Evolutionary conservation across 2,329 filamentous ascomycete species (phyloP), one percentile per base, ranked within the genome.

Genomic region (Botrytis paeoniae): DNA sequence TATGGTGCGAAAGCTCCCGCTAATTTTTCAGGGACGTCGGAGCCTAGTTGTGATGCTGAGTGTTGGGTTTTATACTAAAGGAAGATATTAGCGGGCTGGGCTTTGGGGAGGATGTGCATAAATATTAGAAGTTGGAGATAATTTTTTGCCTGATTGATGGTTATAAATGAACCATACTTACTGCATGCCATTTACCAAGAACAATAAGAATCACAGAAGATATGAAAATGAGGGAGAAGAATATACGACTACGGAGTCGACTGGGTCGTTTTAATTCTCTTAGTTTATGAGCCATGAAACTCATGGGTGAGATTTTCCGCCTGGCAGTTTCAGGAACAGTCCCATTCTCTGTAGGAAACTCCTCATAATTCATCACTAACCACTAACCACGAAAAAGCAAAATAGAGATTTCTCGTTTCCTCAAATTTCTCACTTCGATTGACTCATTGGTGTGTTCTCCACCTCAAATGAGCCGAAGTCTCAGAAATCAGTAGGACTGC

Each of bases 261-360:
- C 75, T 75, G 37, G 76, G 77, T 35, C 76, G 73, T 59, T 74
- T 68, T 12, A 79, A 60, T 45, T 73, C 72, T 59, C 73, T 73
- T 35, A 76, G 37, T 25, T 76, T 18, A 41, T 76, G 75, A 45
- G 60, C 41, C 41, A 75, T 70, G 29, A 78, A 72, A 12, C 69
- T 74, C 48, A 39, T 75, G 14, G 75, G 72, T 3, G 75, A 76
- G 54, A 43, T 74, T 32, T 59, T 74, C 10, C 43, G 32, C n/a
- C 35, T 64, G 25, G 14, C 22, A 61, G 29, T 63, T 59, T 18
- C 32, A 16, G 35, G 25, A 54, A 60, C 29, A 41, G 37, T 35
- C n/a, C n/a, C 39, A 32, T 29, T 22, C 41, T 54, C 62, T 9
- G 32, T 29, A 5, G 70, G 39, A 29, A 35, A 41, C 43, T 66